Percentiles rank a stretch among this genome's conserved stretches.
Conservation (phyloP, 257 asterid species). For the Solanum microdontum region DNA sequence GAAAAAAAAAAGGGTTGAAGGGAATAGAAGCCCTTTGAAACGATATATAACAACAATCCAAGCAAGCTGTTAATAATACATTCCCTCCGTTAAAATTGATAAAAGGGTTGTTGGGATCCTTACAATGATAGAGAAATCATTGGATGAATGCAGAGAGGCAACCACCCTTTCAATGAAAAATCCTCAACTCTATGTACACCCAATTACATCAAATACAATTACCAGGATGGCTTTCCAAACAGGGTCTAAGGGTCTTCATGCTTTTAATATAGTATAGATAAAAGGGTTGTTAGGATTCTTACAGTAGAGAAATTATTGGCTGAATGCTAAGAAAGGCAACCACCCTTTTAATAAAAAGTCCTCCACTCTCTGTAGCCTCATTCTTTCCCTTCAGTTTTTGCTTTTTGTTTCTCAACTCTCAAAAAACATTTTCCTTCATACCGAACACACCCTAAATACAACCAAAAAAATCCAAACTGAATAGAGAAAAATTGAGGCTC, state of each 20-base stretch:
- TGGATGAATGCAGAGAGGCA: slow-evolving; percentile 31
- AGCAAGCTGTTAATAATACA: neutral
- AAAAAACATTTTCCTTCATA: neutral
- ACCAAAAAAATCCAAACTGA: neutral
- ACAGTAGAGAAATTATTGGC: neutral
- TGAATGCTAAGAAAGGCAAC: neutral
- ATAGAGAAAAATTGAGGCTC: neutral
- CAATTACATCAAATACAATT: too few species aligned
- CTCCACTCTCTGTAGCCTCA: neutral
- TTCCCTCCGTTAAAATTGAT: neutral
- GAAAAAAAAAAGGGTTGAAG: neutral
- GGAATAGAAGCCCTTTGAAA: neutral
- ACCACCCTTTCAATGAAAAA: slow-evolving; percentile 27
- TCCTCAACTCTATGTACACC: neutral
- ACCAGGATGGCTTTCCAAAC: too few species aligned
- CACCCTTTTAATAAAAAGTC: neutral
- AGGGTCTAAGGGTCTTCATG: too few species aligned
- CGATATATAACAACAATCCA: neutral
- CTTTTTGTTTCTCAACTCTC: neutral
- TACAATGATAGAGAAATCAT: neutral
- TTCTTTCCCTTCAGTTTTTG: neutral
- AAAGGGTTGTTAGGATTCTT: neutral
- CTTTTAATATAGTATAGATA: too few species aligned
- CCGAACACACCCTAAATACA: neutral
- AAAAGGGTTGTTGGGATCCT: slow-evolving; percentile 6